phyloP scores from a whole-genome alignment of 2,329 filamentous ascomycete genomes.

The Diplodia scrobiculata region DNA sequence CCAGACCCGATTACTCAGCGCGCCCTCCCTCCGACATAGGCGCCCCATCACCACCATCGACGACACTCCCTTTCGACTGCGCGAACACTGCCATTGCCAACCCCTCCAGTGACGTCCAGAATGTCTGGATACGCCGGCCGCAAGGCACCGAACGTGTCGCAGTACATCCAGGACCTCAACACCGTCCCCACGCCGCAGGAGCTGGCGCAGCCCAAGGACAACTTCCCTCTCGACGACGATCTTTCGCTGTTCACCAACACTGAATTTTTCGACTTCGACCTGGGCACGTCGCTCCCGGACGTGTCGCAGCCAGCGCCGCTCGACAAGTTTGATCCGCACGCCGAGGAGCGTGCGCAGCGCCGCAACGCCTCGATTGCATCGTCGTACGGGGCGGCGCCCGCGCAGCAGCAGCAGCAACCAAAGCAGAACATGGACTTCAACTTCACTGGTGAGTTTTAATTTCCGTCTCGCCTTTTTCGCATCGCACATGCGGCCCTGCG shows the following conservation, averaged over 20 bases:
- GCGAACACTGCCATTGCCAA: slow-evolving; percentile 11
- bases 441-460: slow-evolving; percentile 40
- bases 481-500: slow-evolving; percentile 27
- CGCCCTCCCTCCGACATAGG: slow-evolving; percentile 21
- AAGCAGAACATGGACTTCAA: slow-evolving; percentile 40
- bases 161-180: slow-evolving; percentile 86
- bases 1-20: slow-evolving; percentile 28
- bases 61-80: slow-evolving; percentile 24
- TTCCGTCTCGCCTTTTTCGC: slow-evolving; percentile 30
- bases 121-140: slow-evolving; percentile 78
- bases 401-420: slow-evolving; percentile 25
- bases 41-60: slow-evolving; percentile 12
- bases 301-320: slow-evolving; percentile 30
- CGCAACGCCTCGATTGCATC: slow-evolving; percentile 30
- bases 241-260: slow-evolving; percentile 60
- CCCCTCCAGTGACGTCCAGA: slow-evolving; percentile 48
- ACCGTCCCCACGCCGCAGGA: slow-evolving; percentile 55
- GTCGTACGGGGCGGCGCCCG: slow-evolving; percentile 28
- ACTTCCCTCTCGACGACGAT: slow-evolving; percentile 48
- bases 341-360: slow-evolving; percentile 33
- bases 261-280: slow-evolving; percentile 70
- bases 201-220: slow-evolving; percentile 33
- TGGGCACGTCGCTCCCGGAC: slow-evolving; percentile 34
- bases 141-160: slow-evolving; percentile 81
- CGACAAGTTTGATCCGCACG: slow-evolving; percentile 39